Conservation (phyloP, 768 basidiomycete species). For the Kwoniella heveanensis region DNA sequence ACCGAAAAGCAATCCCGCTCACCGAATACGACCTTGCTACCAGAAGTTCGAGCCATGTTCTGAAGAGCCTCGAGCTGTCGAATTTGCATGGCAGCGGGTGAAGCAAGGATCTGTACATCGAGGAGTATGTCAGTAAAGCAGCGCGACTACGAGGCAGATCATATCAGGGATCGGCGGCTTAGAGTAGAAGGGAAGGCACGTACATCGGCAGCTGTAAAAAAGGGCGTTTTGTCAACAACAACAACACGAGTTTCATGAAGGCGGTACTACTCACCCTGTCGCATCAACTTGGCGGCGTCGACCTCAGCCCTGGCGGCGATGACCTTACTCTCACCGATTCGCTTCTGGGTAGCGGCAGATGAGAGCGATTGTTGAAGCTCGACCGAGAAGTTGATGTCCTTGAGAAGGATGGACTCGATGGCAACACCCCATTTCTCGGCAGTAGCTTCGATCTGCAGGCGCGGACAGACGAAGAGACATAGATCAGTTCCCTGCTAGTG, state of each 20-base stretch:
- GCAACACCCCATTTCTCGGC: constrained; percentile 86
- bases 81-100: constrained; percentile 97
- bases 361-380: constrained; percentile 90
- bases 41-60: constrained; percentile 79
- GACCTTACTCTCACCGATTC: constrained; percentile 87
- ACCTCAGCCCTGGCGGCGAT: constrained; percentile 74
- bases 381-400: constrained; percentile 71
- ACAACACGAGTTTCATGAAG: too few species aligned
- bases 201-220: constrained; percentile 24
- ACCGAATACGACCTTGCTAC: constrained; percentile 86
- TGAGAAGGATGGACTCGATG: constrained; percentile 84
- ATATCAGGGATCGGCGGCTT: background rate
- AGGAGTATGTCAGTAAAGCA: background rate
- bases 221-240: too few species aligned
- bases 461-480: background rate
- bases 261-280: constrained; percentile 80
- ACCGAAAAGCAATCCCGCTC: constrained; percentile 15
- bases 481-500: too few species aligned
- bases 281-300: constrained; percentile 90
- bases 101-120: constrained; percentile 60
- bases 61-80: constrained; percentile 94
- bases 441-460: constrained; percentile 48
- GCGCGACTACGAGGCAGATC: too few species aligned
- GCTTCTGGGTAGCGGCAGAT: constrained; percentile 94
- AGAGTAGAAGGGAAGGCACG: constrained; percentile 3